Base-by-base conservation (phyloP, 805 yeast species). In the Wickerhamomyces sydowiorum region DNA sequence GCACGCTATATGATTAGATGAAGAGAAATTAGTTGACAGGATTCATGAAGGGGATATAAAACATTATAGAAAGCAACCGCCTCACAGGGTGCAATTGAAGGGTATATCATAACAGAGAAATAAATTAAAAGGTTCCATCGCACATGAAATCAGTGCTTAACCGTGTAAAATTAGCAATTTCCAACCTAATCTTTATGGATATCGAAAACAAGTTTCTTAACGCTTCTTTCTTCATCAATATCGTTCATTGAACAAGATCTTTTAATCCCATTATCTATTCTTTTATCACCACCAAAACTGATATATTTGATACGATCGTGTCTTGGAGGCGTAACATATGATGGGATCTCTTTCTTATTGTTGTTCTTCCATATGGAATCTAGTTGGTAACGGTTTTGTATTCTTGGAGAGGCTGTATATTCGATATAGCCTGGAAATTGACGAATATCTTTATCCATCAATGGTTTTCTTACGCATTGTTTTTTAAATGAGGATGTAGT, bases 251-350 rank as follows among this genome's bases (percentile, higher is more conserved):
- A 51, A 32, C 38, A 40, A 1, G 58, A 50, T 48, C 60, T 52
- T 36, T 56, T 56, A 13, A 49, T n/a, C 18, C 37, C 36, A n/a
- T 15, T 32, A 10, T 29, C 40, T 23, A 44, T 45, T 14, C 46
- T 45, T 20, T 39, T 42, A 9, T 46, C 47, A 19, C 14, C 22
- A 13, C 17, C 15, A 35, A 48, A 48, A 9, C 53, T 47, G n/a
- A 52, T 22, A 25, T 53, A 54, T 31, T 42, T 51, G 4, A 41
- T 32, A 29, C 56, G 45, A 27, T 53, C 44, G 2, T 29, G 31
- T 43, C 59, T 50, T 38, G 60, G 59, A 3, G 60, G 60, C 4
- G 60, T 56, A 3, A 56, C 46, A 39, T 39, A 56, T 5, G 47
- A 40, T 8, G 60, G 60, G 7, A 56, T 47, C 7, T 24, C 37